A percentile compares a stretch with the other conserved stretches of the same genome.
phyloP scores from a whole-genome alignment of 805 yeast genomes.

The Pichia nanzhaoensis region DNA sequence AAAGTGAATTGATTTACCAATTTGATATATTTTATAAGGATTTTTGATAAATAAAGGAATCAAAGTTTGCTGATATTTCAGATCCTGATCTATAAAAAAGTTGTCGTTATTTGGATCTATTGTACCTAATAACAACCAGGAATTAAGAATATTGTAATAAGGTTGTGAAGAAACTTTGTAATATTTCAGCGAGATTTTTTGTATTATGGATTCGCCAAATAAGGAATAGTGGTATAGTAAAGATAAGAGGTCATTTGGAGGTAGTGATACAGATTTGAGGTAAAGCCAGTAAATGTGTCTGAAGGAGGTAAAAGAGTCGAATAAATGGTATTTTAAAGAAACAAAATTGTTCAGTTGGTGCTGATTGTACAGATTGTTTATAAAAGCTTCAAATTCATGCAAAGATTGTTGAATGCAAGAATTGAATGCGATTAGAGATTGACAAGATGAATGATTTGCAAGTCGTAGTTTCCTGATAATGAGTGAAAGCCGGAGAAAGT shows the following conservation, averaged over 20 bases:
- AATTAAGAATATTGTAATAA: conserved; percentile 49
- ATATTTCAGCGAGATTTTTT: conserved; percentile 36
- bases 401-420: not conserved
- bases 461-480: conserved; percentile 3
- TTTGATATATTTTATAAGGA: conserved; percentile 46
- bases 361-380: not conserved
- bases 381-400: not conserved
- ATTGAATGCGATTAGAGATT: not conserved
- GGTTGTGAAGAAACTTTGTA: conserved; percentile 46
- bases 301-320: conserved; percentile 47
- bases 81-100: conserved; percentile 41
- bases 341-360: not conserved
- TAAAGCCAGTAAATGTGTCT: conserved; percentile 48
- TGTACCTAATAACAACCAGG: conserved; percentile 69
- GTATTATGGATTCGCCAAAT: conserved; percentile 59
- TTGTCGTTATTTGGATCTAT: conserved; percentile 44
- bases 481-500: conserved; percentile 10
- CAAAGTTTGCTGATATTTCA: conserved; percentile 15
- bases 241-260: conserved; percentile 50
- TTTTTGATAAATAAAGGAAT: conserved; percentile 43
- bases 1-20: conserved; percentile 64
- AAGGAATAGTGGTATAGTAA: conserved; percentile 41
- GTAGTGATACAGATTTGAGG: conserved; percentile 24
- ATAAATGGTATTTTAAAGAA: conserved; percentile 29
- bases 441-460: not conserved